A percentile compares a stretch with the other conserved stretches of the same genome.
Conservation (phyloP, 2,329 filamentous ascomycete species). For the Mariannaea sp. region DNA sequence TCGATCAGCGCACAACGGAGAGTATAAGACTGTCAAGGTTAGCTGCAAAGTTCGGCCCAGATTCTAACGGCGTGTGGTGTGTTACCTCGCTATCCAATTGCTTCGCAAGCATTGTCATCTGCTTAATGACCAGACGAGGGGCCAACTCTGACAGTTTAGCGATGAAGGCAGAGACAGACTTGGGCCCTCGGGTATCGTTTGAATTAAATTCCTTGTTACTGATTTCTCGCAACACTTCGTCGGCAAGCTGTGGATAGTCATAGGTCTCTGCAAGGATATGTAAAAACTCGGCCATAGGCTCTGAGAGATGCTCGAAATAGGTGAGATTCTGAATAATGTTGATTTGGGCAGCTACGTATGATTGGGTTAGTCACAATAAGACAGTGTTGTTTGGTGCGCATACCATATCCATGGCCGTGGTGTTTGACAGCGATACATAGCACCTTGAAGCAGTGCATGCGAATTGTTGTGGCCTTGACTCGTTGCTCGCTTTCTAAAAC, state of each 20-base stretch:
- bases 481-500: constrained; percentile 92
- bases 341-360: constrained; percentile 79
- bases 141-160: constrained; percentile 90
- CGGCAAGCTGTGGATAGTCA: constrained; percentile 92
- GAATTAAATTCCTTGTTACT: constrained; percentile 98
- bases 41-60: constrained; percentile 15
- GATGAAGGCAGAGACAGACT: constrained; percentile 94
- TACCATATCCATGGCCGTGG: constrained; percentile 94
- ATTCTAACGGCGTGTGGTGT: background rate
- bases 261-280: constrained; percentile 97
- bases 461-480: constrained; percentile 84
- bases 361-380: constrained; percentile 35
- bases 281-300: constrained; percentile 98
- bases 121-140: constrained; percentile 91
- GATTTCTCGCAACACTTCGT: constrained; percentile 90
- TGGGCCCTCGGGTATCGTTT: constrained; percentile 92
- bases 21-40: constrained; percentile 73
- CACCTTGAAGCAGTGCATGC: constrained; percentile 98
- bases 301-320: constrained; percentile 98
- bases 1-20: constrained; percentile 93
- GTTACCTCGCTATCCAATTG: constrained; percentile 88
- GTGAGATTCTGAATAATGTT: constrained; percentile 97
- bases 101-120: constrained; percentile 94
- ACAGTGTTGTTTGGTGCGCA: constrained; percentile 29
- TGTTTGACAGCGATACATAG: constrained; percentile 96